Conservation (phyloP, 805 yeast genomes). For the Candida tallmaniae region DNA sequence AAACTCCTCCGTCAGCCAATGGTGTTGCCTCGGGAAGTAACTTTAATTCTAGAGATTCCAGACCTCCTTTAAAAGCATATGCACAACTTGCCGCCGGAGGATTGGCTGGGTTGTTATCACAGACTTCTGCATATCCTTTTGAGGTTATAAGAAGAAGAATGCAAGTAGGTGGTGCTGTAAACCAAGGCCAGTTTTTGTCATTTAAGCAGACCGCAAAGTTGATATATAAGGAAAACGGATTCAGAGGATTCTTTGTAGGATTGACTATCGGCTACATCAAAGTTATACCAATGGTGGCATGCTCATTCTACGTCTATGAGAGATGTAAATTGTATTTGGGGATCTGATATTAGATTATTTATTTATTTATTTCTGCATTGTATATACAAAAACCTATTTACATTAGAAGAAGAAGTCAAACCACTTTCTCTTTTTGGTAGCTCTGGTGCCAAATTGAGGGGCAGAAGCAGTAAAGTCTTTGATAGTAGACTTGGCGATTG, state of each 20-base stretch:
- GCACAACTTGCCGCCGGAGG: constrained; percentile 96
- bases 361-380: constrained; percentile 4
- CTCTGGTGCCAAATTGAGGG: constrained; percentile 50
- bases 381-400: constrained; percentile 4
- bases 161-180: constrained; percentile 86
- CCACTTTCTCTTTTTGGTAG: constrained; percentile 53
- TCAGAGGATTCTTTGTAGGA: constrained; percentile 90
- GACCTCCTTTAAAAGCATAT: constrained; percentile 77
- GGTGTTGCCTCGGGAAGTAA: constrained; percentile 18
- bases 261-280: constrained; percentile 92
- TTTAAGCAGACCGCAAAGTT: constrained; percentile 51
- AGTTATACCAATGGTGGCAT: constrained; percentile 95
- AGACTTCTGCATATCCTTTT: constrained; percentile 94
- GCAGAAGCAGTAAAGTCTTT: constrained; percentile 40
- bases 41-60: constrained; percentile 33
- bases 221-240: constrained; percentile 71
- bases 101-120: constrained; percentile 90
- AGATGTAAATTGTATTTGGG: constrained; percentile 69
- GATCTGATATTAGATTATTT: constrained; percentile 28
- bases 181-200: constrained; percentile 53
- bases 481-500: constrained; percentile 26
- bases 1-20: not conserved
- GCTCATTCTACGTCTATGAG: constrained; percentile 93
- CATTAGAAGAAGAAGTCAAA: constrained; percentile 51
- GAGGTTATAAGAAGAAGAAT: constrained; percentile 91